Evolutionary conservation across 2,329 filamentous ascomycete species (phyloP), one percentile per base, ranked within the genome.

Genomic region (Fusarium sp.): DNA sequence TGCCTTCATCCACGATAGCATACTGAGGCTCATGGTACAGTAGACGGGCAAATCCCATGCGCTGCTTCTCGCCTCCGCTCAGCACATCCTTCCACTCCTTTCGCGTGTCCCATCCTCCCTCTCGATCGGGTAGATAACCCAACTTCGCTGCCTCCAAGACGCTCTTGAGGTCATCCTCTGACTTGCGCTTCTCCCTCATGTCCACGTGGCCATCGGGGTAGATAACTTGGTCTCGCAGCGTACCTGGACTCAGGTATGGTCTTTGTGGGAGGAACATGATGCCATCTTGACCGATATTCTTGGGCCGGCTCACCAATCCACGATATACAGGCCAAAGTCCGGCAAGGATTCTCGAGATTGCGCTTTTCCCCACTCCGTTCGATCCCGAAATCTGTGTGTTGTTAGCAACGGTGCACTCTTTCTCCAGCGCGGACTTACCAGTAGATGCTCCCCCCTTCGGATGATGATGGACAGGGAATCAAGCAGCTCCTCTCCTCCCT

Each of bases 41-140:
- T 52, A 99, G 80, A 46, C 96, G 86, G 5, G 97, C 95, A 75
- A 99, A 94, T 0, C 90, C 94, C 88, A 99, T 94, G 23, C 96
- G 87, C 83, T 99, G 96, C 84, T 99, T 99, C 86, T 99, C 96
- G 12, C 96, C 96, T 40, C 96, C 96, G 70, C 92, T 95, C n/a
- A 99, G 86, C 6, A 99, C 94, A 73, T 98, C 95, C 82, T 98
- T 98, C 96, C 96, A 99, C 78, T 97, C 95, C 81, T 99, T 98
- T 60, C 94, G 89, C 6, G 94, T 96, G 77, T 99, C 94, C 94
- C 94, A 98, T 13, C 96, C 96, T 40, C 96, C 96, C 84, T 99
- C 96, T 15, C 96, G 90, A 51, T 95, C 90, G 2, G 94, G 93
- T 1, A 99, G 87, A 79, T 99, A 98, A 5, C 94, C 95, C 0